Evolutionary conservation across 257 asterid genomes (phyloP).

Genomic region (Ophiorrhiza pumila): DNA sequence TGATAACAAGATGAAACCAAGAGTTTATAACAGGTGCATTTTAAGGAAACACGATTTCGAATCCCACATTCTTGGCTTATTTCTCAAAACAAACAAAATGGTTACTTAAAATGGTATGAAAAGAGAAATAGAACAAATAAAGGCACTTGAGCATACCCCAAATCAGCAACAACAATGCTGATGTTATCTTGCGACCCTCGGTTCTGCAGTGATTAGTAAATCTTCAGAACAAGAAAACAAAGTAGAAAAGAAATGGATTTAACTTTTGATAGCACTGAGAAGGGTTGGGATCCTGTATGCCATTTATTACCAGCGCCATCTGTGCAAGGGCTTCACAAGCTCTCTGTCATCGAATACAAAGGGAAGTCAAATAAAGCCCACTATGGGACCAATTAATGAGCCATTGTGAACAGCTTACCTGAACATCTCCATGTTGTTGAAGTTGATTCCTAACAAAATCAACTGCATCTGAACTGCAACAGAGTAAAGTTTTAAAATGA

Average conservation of each 20-base stretch:
- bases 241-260: not conserved
- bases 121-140: not conserved
- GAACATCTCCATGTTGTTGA: conserved; percentile 77
- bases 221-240: conserved; percentile 15
- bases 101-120: not conserved
- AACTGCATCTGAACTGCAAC: conserved; percentile 65
- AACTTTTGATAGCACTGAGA: not conserved
- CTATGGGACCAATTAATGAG: not conserved
- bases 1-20: not conserved
- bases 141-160: conserved; percentile 58
- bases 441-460: conserved; percentile 73
- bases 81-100: not conserved
- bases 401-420: conserved; percentile 35
- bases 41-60: no score
- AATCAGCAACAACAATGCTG: conserved; percentile 84
- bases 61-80: no score
- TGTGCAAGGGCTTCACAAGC: conserved; percentile 89
- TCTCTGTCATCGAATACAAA: conserved; percentile 38
- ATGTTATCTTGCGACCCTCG: conserved; percentile 80
- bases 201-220: conserved; percentile 44
- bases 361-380: conserved; percentile 16
- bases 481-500: conserved; percentile 4
- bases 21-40: not conserved
- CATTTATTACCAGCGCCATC: conserved; percentile 65
- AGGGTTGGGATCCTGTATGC: not conserved